These are phyloP conservation scores for Diaporthe nobilis DNA, from an alignment of 2,329 filamentous ascomycete species.

Conservation along the genomic window DNA sequence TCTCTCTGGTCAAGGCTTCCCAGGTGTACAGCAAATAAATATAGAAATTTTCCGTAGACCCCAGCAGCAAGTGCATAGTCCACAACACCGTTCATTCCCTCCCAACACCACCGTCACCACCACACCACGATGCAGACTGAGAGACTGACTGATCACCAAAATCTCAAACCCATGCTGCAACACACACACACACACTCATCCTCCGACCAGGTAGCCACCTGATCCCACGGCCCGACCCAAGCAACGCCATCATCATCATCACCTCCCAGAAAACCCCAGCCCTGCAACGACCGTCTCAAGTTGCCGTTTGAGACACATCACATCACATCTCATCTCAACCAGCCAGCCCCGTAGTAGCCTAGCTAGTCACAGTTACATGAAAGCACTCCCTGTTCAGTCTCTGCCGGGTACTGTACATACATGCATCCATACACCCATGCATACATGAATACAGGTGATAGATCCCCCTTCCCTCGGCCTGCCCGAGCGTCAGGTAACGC, in stretches of 20 bases:
- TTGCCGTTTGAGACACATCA: neutral
- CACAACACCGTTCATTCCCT: too few species aligned
- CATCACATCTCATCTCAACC: neutral
- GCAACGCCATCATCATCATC: neutral
- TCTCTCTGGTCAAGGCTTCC: neutral
- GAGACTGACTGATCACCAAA: neutral
- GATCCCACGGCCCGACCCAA: neutral
- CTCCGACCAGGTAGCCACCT: neutral
- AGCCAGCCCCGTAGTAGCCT: neutral
- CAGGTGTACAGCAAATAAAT: neutral
- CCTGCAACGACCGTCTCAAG: constrained; percentile 1
- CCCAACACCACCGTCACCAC: neutral
- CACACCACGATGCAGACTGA: too few species aligned
- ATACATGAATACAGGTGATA: too few species aligned
- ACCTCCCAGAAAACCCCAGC: neutral
- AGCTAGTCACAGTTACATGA: neutral
- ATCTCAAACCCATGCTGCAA: neutral
- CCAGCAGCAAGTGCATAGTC: neutral
- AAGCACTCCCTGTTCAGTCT: too few species aligned
- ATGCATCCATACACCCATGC: neutral
- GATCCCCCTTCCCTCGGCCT: neutral
- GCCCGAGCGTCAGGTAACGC: neutral
- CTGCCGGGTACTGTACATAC: neutral
- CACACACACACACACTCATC: neutral
- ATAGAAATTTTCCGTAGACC: neutral